Evolutionary conservation across 768 basidiomycete species (phyloP), one percentile per base, ranked within the genome.

Genomic region (Crepidotus variabilis): DNA sequence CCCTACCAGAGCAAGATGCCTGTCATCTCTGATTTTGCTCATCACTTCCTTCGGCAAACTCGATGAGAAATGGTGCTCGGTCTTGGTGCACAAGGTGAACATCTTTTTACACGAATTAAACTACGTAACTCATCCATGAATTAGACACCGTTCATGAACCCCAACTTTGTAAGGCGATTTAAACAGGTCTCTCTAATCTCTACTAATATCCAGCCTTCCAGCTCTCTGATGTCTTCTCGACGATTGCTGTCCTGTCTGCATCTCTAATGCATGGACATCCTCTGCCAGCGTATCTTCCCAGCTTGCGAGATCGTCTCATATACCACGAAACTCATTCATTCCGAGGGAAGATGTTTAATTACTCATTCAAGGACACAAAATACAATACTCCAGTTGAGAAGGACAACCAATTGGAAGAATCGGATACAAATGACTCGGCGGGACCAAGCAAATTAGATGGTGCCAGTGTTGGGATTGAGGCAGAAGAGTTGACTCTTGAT

Each of bases 131-230:
- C 39, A 21, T 16, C 14, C 35, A 6, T 22, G 18, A 7, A 21
- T 20, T 50, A 78, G 76, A 76, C 78, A 6, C 77, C 78, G 9
- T 78, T 73, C 57, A 61, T 79, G 51, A 79, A 79, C 53, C 77
- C 78, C 0, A 76, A 77, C 50, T 67, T 79, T 2, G 78, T 77
- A 58, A 61, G 74, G 57, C 10, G 2, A 18, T 33, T 28, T 6
- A 34, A 43, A 16, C 33, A 36, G 4, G 13, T 28, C 10, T 28
- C 33, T 50, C 23, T 52, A 28, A 10, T 14, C 36, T 32, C 36
- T 55, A 4, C 18, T 6, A 33, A 33, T 13, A 21, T 23, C 16
- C 9, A 11, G 22, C 21, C 14, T 2, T 45, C 28, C 46, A 79
- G 78, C 67, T 79, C 14, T 72, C 77, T 1, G 78, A 79, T 54